These are phyloP conservation scores for Podospora pseudopauciseta DNA, from an alignment of 495 filamentous ascomycete genomes.

Conservation along the genomic window DNA sequence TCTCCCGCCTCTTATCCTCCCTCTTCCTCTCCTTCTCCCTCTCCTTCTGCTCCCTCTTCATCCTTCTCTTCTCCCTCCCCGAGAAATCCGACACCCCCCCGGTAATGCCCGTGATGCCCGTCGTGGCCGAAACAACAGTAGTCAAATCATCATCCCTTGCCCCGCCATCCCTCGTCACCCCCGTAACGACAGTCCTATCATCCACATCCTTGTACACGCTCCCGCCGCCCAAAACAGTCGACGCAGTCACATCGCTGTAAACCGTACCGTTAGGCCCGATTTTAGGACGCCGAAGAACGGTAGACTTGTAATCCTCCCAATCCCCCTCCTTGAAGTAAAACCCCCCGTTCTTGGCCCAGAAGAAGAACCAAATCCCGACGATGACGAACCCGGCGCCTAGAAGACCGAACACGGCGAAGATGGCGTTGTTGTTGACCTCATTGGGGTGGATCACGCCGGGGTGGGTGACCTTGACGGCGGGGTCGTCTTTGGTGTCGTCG, in stretches of 20 bases:
- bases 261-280: slow-evolving; percentile 79
- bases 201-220: slow-evolving; percentile 66
- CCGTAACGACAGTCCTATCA: slow-evolving; percentile 45
- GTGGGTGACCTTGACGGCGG: slow-evolving; percentile 17
- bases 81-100: slow-evolving; percentile 44
- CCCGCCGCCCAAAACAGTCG: slow-evolving; percentile 75
- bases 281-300: slow-evolving; percentile 79
- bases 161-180: background rate
- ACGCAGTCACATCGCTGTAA: slow-evolving; percentile 72
- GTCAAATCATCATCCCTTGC: slow-evolving; percentile 40
- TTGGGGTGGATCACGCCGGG: slow-evolving; percentile 57
- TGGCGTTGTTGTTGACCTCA: slow-evolving; percentile 77
- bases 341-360: slow-evolving; percentile 94
- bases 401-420: slow-evolving; percentile 81
- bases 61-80: slow-evolving; percentile 44
- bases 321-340: slow-evolving; percentile 80
- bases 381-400: slow-evolving; percentile 76
- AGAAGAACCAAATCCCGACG: slow-evolving; percentile 90
- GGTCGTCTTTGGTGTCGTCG: slow-evolving; percentile 22
- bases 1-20: slow-evolving; percentile 42
- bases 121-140: slow-evolving; percentile 39
- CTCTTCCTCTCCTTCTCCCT: slow-evolving; percentile 45
- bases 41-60: slow-evolving; percentile 51
- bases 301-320: slow-evolving; percentile 98
- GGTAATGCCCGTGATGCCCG: slow-evolving; percentile 47